Evolutionary conservation across 192 early-diverging fungal genomes (phyloP), one percentile per base, ranked within the genome.

Genomic region (Dissophora globulifera): DNA sequence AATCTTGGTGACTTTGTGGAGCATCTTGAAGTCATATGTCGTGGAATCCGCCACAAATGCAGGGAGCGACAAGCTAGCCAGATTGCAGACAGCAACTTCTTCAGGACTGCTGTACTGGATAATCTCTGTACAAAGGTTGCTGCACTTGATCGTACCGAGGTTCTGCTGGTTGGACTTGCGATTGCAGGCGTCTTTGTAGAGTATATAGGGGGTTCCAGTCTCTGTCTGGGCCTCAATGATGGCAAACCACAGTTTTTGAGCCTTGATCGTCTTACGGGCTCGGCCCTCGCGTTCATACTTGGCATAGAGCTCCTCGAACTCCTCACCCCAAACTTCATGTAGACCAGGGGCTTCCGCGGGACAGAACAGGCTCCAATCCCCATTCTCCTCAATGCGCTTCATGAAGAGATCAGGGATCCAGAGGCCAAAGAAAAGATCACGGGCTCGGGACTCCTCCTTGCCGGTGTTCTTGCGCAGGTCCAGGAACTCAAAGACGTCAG

Each of bases 131-230:
- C 97, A 99, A 56, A 99, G 81, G 81, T 99, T 99, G 62, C 90
- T 92, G 85, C 95, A 99, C 81, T 95, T 97, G 90, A 99, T 99
- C 9, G 96, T 99, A 12, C 97, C 97, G 40, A 99, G 81, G 83
- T 99, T 98, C 82, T 98, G 94, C 81, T 99, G 97, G 85, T 99
- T 99, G 16, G 93, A 95, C 85, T 99, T 99, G 82, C 93, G 85
- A 82, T 99, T 99, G 86, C 97, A 99, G 27, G 97, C 94, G 82
- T 99, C 97, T 82, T 99, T 98, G 88, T 99, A 99, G 45, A 99
- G 89, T 92, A 99, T 98, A 74, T 91, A 99, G 4, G 97, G 97
- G 11, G 90, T 96, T 23, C 97, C 97, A 1, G 97, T 99, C 84
- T 99, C 97, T 29, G 92, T 93, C 80, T 99, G 97, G 13, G 95